These are phyloP conservation scores for Coemansia sp. DNA, from an alignment of 192 early-diverging fungal genomes.

Conservation along the genomic window DNA sequence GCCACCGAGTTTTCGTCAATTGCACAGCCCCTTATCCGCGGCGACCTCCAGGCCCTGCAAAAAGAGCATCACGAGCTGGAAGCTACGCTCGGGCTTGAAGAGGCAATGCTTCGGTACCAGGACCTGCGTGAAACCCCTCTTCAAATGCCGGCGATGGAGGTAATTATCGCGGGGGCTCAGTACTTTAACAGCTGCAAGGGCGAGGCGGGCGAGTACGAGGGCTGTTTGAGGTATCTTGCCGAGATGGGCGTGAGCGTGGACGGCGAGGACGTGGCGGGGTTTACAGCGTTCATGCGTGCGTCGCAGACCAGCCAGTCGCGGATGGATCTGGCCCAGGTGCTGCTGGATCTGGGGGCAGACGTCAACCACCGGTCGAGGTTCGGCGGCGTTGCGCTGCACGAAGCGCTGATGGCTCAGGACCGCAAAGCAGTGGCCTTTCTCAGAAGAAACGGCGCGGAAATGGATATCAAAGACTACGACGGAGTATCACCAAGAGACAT, in stretches of 20 bases:
- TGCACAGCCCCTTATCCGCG: conserved; percentile 43
- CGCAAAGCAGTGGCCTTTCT: conserved; percentile 44
- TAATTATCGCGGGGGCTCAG: conserved; percentile 49
- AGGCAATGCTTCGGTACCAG: conserved; percentile 8
- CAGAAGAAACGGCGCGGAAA: conserved; percentile 31
- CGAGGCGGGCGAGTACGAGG: conserved; percentile 16
- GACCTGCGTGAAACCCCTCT: conserved; percentile 38
- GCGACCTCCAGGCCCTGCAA: conserved; percentile 21
- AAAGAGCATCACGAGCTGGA: conserved; percentile 10
- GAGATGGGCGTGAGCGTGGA: conserved; percentile 32
- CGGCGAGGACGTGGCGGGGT: conserved; percentile 40
- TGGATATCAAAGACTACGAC: conserved; percentile 50
- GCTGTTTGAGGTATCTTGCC: conserved; percentile 29
- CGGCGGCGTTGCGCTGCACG: conserved; percentile 50
- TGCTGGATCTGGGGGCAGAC: conserved; percentile 41
- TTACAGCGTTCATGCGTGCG: conserved; percentile 54
- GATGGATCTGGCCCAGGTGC: conserved; percentile 34
- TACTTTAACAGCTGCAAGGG: conserved; percentile 20
- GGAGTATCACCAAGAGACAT: conserved; percentile 53
- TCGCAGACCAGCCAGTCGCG: conserved; percentile 45
- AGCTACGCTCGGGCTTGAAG: neutral
- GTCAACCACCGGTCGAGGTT: conserved; percentile 49
- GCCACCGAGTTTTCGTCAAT: conserved; percentile 23
- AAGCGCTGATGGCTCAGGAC: conserved; percentile 52
- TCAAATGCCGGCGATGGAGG: conserved; percentile 52